Percentiles rank a stretch among this genome's conserved stretches.
Conservation (phyloP, 257 asterid species). For the Verbascum thapsus region DNA sequence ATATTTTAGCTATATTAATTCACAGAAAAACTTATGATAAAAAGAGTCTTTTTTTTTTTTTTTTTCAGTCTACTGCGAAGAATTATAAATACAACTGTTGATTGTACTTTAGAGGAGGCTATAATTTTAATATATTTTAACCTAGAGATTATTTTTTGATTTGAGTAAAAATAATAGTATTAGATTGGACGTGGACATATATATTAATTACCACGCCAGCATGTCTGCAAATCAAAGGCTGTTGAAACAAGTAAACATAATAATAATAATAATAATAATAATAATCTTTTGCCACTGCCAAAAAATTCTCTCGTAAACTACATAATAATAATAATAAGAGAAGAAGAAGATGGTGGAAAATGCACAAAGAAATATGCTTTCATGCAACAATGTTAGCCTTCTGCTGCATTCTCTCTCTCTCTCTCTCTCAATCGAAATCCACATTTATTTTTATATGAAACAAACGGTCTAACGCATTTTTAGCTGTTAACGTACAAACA, state of each 20-base stretch:
- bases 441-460: neutral
- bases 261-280: conserved; percentile 1
- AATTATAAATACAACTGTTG: too few relatives aligned
- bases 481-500: conserved; percentile 41
- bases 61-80: too few relatives aligned
- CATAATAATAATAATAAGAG: too few relatives aligned
- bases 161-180: too few relatives aligned
- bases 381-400: conserved; percentile 12
- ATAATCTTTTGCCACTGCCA: neutral
- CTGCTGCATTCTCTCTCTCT: neutral
- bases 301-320: neutral
- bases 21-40: too few relatives aligned
- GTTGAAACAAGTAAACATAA: neutral
- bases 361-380: neutral
- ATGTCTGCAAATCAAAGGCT: conserved; percentile 40
- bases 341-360: neutral
- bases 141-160: too few relatives aligned
- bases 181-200: too few relatives aligned
- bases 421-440: conserved; percentile 8
- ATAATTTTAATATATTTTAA: too few relatives aligned
- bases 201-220: conserved; percentile 40
- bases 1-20: too few relatives aligned
- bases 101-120: too few relatives aligned
- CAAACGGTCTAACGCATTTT: conserved; percentile 40
- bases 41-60: too few relatives aligned